A percentile compares a stretch with the other conserved stretches of the same genome.
Evolutionary conservation across 345 rosid genomes (phyloP).

Genomic region (Melaleuca quinquenervia): DNA sequence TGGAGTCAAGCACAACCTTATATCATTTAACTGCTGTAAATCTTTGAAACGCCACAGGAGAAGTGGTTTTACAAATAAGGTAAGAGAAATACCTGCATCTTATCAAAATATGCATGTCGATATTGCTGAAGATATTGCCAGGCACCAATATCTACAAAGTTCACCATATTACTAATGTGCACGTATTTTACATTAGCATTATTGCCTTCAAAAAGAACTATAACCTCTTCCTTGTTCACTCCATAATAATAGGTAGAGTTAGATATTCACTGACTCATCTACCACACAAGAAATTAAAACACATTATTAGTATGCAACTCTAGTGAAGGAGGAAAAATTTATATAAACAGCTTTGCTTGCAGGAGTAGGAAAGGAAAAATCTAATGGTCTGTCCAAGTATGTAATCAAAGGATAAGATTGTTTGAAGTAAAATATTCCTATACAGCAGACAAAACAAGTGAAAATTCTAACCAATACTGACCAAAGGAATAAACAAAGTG

Average conservation of each 20-base stretch:
- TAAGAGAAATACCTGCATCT: conserved; percentile 64
- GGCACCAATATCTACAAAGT: conserved; percentile 71
- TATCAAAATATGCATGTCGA: conserved; percentile 86
- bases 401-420: background rate
- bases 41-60: background rate
- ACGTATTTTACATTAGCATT: background rate
- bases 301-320: background rate
- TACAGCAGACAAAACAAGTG: background rate
- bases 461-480: background rate
- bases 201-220: background rate
- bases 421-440: background rate
- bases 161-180: background rate
- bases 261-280: background rate
- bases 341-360: background rate
- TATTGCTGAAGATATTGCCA: conserved; percentile 76
- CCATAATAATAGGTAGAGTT: background rate
- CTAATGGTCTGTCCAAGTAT: background rate
- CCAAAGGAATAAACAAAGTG: background rate
- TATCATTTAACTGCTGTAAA: background rate
- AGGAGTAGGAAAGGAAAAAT: background rate
- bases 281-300: background rate
- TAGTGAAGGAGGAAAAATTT: background rate
- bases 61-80: background rate
- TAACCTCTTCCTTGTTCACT: background rate
- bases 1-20: background rate